Evolutionary conservation across 768 basidiomycete species (phyloP).

Genomic region (Tricholomella constricta): DNA sequence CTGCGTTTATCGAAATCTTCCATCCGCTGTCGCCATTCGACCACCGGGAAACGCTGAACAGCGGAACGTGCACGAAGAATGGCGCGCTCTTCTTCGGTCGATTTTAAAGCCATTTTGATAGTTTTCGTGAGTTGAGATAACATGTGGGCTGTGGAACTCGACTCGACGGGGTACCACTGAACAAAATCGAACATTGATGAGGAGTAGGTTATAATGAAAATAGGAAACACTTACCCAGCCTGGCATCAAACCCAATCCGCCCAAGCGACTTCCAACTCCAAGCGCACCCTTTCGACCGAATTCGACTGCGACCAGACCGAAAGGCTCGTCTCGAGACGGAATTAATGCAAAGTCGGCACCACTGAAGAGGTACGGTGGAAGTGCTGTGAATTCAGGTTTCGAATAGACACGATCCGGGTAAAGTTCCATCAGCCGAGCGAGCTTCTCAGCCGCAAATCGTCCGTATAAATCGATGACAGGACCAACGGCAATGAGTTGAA

Average conservation of each 20-base stretch:
- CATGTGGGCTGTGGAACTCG: slow-evolving; percentile 91
- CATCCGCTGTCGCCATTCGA: slow-evolving; percentile 95
- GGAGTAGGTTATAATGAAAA: neutral
- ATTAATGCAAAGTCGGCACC: slow-evolving; percentile 96
- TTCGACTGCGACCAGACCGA: slow-evolving; percentile 94
- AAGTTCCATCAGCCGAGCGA: slow-evolving; percentile 90
- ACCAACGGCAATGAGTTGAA: slow-evolving; percentile 88
- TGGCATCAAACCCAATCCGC: slow-evolving; percentile 95
- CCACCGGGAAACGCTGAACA: slow-evolving; percentile 94
- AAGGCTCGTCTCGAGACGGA: slow-evolving; percentile 94
- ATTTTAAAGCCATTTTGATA: slow-evolving; percentile 91
- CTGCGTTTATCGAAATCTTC: slow-evolving; percentile 93
- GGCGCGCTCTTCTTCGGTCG: slow-evolving; percentile 87
- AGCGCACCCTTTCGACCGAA: slow-evolving; percentile 96
- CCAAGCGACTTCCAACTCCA: slow-evolving; percentile 91
- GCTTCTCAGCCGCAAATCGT: slow-evolving; percentile 93
- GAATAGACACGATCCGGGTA: slow-evolving; percentile 93
- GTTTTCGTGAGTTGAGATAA: slow-evolving; percentile 93
- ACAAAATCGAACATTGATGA: slow-evolving; percentile 5
- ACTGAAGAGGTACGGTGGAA: slow-evolving; percentile 91
- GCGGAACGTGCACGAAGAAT: slow-evolving; percentile 92
- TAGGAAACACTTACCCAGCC: slow-evolving; percentile 77
- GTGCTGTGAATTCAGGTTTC: slow-evolving; percentile 95
- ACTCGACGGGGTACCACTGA: slow-evolving; percentile 98
- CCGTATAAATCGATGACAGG: slow-evolving; percentile 96